phyloP scores from a whole-genome alignment of 495 filamentous ascomycete genomes.

The Gamarada debralockiae region DNA sequence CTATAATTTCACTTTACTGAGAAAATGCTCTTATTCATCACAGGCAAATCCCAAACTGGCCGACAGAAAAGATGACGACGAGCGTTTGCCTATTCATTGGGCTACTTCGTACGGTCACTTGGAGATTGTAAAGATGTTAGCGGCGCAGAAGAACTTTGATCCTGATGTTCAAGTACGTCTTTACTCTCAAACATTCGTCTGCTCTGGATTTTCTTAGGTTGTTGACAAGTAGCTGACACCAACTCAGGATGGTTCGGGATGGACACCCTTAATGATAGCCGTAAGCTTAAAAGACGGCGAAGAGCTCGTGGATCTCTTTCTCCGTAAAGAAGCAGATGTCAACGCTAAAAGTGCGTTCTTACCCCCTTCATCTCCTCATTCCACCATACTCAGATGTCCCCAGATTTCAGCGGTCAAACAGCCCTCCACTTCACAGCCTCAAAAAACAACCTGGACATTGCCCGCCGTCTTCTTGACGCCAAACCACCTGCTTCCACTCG shows the following conservation, averaged over 20 bases:
- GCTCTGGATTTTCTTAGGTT: background rate
- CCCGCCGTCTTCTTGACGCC: conserved; percentile 68
- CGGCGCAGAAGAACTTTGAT: conserved; percentile 71
- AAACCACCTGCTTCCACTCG: conserved; percentile 72
- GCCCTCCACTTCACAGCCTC: conserved; percentile 90
- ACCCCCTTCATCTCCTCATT: conserved; percentile 22
- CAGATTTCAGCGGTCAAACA: conserved; percentile 60
- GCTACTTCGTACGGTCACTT: conserved; percentile 78
- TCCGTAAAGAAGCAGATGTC: conserved; percentile 79
- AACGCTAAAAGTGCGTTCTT: conserved; percentile 54
- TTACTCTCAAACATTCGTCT: conserved; percentile 1
- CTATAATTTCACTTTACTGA: conserved; percentile 31
- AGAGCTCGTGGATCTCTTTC: conserved; percentile 65
- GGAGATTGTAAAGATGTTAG: conserved; percentile 70
- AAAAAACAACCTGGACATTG: conserved; percentile 78
- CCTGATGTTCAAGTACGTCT: conserved; percentile 71
- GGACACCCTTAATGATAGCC: conserved; percentile 95
- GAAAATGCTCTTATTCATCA: conserved; percentile 1
- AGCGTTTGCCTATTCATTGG: conserved; percentile 93
- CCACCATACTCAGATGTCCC: background rate
- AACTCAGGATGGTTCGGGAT: conserved; percentile 78
- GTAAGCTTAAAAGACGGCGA: conserved; percentile 72
- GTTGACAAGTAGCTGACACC: background rate
- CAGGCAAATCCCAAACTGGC: conserved; percentile 80
- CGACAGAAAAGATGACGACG: conserved; percentile 75